Evolutionary conservation across 371 early-diverging fungal genomes (phyloP), one percentile per base, ranked within the genome.

Genomic region (Dichotomocladium elegans): DNA sequence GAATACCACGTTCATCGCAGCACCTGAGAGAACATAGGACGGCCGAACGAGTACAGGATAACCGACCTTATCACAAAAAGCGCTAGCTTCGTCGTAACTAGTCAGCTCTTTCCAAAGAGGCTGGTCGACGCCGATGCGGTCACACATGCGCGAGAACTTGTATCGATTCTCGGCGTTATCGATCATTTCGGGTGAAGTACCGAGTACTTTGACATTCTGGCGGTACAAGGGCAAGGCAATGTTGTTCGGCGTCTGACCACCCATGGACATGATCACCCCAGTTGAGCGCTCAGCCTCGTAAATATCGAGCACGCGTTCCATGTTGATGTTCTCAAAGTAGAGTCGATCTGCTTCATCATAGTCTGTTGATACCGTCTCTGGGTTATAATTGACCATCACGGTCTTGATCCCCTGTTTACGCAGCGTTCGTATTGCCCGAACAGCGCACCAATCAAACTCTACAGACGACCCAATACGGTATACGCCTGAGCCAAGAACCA

Each of bases 381-480:
- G 97, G 67, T 97, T 97, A 75, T 95, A 95, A 77, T 97, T 97
- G 58, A 97, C 81, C 95, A 95, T 95, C 55, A 95, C 81, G 2
- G 96, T 95, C 79, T 92, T 92, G 68, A 83, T 66, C 21, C 88
- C 88, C 61, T 79, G 71, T 47, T 81, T 75, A 34, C 94, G 89
- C 46, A 97, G 79, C 12, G 93, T 88, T 55, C 95, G 91, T 51
- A 95, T 92, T 29, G 92, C 88, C 30, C 91, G 85, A 19, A 95
- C 96, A 19, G 89, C 95, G 66, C 97, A 95, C 97, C 97, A 95
- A 68, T 97, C 96, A 68, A 95, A 95, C 70, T 97, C 96, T n/a
- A 95, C 94, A 47, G 92, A 92, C 2, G 90, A 89, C 44, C 97
- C 97, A 52, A 97, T 97, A 60, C 97, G 91, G 74, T 97, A 97